Evolutionary conservation across 2,329 filamentous ascomycete species (phyloP), one percentile per base, ranked within the genome.

Genomic region (Xylaria sp.): DNA sequence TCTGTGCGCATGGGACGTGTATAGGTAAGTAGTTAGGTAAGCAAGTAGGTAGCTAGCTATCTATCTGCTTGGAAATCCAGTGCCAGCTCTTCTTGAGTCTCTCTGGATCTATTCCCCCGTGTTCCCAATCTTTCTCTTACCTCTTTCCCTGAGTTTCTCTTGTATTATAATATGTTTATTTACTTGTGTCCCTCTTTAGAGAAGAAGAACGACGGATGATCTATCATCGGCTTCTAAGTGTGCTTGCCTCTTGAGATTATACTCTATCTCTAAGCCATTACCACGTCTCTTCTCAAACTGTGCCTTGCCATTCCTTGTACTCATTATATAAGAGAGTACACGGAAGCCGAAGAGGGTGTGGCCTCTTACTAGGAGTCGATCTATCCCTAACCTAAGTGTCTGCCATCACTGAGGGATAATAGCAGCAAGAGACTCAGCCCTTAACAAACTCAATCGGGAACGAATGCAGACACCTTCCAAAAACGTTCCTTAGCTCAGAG

Each of bases 401-500:
- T 5, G 8, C 31, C 28, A 15, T 15, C 9, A 25, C 9, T 7
- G 6, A 59, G 23, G 10, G 39, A 41, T 7, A 20, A 18, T 28
- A 33, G 9, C 10, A 18, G 18, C 23, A 52, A 18, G 25, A 59
- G 33, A 20, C 20, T 33, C 5, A 15, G 18, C 25, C 13, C 4
- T 18, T 12, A 52, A 25, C 20, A 39, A 20, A 65, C 33, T 36
- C 10, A 25, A 13, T 36, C 15, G 2, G 28, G 5, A 18, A 31
- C 46, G 36, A 55, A 58, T 66, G 62, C 66, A 20, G 41, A 65
- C 25, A 9, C 4, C 15, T 8, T 39, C 25, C n/a, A 39, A 58
- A 2, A 48, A 49, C 43, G 23, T 41, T 55, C 23, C 39, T 31
- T 18, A 46, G 20, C 15, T 36, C 18, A 55, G 33, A 51, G 28